A percentile compares a stretch with the other conserved stretches of the same genome.
phyloP scores from a whole-genome alignment of 1,139 yeast species.

The Kurtzmaniella quercitrusa region DNA sequence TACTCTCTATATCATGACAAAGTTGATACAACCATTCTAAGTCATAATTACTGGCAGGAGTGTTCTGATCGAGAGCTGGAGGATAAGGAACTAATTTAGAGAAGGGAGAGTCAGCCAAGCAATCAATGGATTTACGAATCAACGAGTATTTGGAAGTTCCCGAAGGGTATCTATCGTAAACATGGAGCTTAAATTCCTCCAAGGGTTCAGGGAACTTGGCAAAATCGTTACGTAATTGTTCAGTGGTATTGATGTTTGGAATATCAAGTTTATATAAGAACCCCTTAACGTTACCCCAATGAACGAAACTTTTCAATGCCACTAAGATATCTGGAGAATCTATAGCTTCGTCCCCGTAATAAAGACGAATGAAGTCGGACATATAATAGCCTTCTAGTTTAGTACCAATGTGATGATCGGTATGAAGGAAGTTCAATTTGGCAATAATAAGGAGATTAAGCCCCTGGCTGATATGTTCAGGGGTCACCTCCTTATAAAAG shows the following conservation, averaged over 20 bases:
- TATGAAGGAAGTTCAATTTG: constrained; percentile 51
- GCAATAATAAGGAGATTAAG: constrained; percentile 42
- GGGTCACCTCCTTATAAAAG: constrained; percentile 21
- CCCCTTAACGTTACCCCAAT: constrained; percentile 55
- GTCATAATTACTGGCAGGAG: constrained; percentile 14
- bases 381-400: constrained; percentile 45
- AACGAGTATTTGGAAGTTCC: constrained; percentile 50
- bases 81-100: constrained; percentile 24
- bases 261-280: constrained; percentile 40
- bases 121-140: constrained; percentile 37
- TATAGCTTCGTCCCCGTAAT: constrained; percentile 40
- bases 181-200: constrained; percentile 35
- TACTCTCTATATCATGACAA: constrained; percentile 43
- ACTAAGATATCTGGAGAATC: constrained; percentile 40
- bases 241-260: constrained; percentile 33
- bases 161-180: constrained; percentile 48
- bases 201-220: constrained; percentile 40
- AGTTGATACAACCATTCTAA: constrained; percentile 34
- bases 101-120: constrained; percentile 21
- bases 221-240: constrained; percentile 26
- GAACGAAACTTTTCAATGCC: constrained; percentile 51
- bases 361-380: constrained; percentile 33
- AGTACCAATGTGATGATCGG: constrained; percentile 54
- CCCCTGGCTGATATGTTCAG: constrained; percentile 38
- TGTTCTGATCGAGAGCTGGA: background rate